phyloP scores from a whole-genome alignment of 345 rosid genomes.

The Eucalyptus polyanthemos region DNA sequence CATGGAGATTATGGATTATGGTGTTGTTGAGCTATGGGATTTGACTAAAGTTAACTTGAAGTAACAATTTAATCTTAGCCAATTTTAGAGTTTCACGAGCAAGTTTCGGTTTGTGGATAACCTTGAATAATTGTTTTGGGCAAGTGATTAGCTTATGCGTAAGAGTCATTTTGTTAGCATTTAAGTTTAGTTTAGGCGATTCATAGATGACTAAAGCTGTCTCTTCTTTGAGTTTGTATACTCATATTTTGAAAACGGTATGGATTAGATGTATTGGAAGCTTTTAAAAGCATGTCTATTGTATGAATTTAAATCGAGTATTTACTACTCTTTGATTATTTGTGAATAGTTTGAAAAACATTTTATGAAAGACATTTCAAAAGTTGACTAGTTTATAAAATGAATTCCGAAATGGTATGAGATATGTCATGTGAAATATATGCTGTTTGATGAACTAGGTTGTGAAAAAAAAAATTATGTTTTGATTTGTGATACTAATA shows the following conservation, averaged over 20 bases:
- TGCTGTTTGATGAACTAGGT: rapidly evolving
- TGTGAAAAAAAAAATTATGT: no score
- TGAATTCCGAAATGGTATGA: no score
- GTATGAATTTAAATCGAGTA: not conserved
- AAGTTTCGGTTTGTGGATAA: no score
- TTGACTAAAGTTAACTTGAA: not conserved
- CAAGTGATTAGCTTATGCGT: rapidly evolving
- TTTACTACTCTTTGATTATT: no score
- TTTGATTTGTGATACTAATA: not conserved
- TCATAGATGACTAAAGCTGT: not conserved
- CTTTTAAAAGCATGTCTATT: not conserved
- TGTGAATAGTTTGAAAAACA: no score
- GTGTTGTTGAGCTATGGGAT: not conserved
- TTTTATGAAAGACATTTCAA: no score
- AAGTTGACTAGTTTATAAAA: no score
- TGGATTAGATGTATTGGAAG: no score
- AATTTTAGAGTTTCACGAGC: not conserved
- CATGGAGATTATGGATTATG: not conserved
- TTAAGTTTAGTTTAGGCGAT: no score
- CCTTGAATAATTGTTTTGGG: not conserved
- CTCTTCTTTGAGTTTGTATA: not conserved
- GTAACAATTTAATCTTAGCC: rapidly evolving
- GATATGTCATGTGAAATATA: no score
- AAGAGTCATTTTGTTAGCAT: not conserved
- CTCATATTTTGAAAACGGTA: rapidly evolving